Conservation (phyloP, 164 flowering plant species). For the Litsea cubeba region DNA sequence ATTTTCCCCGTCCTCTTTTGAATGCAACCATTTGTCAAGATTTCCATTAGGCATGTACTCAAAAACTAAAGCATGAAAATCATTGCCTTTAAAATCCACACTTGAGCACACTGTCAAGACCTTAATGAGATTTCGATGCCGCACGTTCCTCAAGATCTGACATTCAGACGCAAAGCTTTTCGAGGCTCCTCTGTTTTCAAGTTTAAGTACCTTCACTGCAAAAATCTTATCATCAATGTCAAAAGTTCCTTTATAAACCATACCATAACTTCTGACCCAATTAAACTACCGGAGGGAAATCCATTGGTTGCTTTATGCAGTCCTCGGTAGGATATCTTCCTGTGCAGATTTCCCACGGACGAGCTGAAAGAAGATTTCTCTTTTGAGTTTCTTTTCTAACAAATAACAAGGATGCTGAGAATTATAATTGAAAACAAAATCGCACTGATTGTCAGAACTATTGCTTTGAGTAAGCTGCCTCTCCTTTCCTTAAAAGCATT, state of each 20-base stretch:
- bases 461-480: not conserved
- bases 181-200: slow-evolving; percentile 21
- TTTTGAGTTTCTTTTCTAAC: not conserved
- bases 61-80: slow-evolving; percentile 29
- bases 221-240: slow-evolving; percentile 6
- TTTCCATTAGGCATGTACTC: slow-evolving; percentile 19
- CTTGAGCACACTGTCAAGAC: slow-evolving; percentile 24
- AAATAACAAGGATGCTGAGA: not conserved
- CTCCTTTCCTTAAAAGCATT: too few species aligned
- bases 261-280: slow-evolving; percentile 32
- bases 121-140: slow-evolving; percentile 37
- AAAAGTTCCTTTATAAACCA: slow-evolving; percentile 29
- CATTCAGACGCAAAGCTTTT: slow-evolving; percentile 32
- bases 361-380: not conserved
- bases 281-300: slow-evolving; percentile 21
- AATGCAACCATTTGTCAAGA: slow-evolving; percentile 19
- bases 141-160: slow-evolving; percentile 18
- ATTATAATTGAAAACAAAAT: not conserved
- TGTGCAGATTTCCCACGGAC: not conserved
- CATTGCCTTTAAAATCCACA: slow-evolving; percentile 25
- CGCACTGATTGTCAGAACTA: not conserved
- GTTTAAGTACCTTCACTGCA: slow-evolving; percentile 34
- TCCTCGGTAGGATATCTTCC: slow-evolving; percentile 13
- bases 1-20: not conserved
- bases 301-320: slow-evolving; percentile 22